Evolutionary conservation across 441 rosid species (phyloP), one percentile per base, ranked within the genome.

Genomic region (Erodium texanum): DNA sequence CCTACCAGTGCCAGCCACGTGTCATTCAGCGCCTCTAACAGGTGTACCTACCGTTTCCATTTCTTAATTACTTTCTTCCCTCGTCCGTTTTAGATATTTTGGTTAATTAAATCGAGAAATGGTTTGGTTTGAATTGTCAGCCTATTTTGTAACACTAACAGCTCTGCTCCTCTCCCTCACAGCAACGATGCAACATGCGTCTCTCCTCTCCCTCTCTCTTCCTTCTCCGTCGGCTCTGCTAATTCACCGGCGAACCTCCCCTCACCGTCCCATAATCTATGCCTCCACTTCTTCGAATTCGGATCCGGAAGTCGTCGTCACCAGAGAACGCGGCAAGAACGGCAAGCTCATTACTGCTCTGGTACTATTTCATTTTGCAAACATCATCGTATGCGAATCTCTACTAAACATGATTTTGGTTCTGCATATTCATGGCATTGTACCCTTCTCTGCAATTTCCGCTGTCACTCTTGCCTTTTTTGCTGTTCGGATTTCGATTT

Each of bases 271-370:
- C 29, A 27, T 1, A 54, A 54, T 54, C 61, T 5, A 2, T 18
- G 23, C 10, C 20, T 9, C 61, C 23, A 5, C 61, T 54, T 18
- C 20, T 4, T 27, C 29, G 1, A 4, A 27, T 27, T 27, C 29
- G 10, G n/a, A 54, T 8, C 61, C 61, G n/a, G 9, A 16, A 5
- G 61, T 54, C 20, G 61, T 54, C 61, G 61, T 54, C 23, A 54
- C 61, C 61, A 54, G 61, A 54, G 61, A 54, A 54, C 61, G 61
- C 61, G 61, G 61, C 61, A 54, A 54, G 61, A 54, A 54, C 61
- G 61, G 23, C 20, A 54, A 7, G 23, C 61, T 54, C 61, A 54
- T 54, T 18, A 16, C 20, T 7, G 61, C 61, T 8, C 23, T 54
- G 61, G 61, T 54, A 20, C 24, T 7, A 27, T 10, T 18, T 16